Evolutionary conservation across 1,139 yeast species (phyloP).

Genomic region (Schwanniomyces etchellsii): DNA sequence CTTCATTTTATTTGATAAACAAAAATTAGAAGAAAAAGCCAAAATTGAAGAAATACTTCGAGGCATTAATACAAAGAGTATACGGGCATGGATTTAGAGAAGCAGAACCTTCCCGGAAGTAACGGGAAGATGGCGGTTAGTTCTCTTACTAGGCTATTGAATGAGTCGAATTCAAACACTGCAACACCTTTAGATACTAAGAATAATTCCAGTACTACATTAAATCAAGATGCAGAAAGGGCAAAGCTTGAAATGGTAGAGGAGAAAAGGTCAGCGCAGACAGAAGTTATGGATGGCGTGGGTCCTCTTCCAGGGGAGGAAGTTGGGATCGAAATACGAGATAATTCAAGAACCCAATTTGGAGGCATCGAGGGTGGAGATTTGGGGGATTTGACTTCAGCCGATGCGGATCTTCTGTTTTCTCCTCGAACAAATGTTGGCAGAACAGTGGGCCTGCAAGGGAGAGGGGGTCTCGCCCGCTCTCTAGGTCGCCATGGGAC

Average conservation of each 20-base stretch:
- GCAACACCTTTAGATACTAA: constrained; percentile 14
- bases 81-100: constrained; percentile 6
- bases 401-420: constrained; percentile 3
- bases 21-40: too few relatives aligned
- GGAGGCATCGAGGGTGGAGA: too few relatives aligned
- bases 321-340: not conserved
- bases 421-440: constrained; percentile 3
- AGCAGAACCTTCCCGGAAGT: constrained; percentile 3
- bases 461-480: too few relatives aligned
- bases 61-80: too few relatives aligned
- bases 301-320: constrained; percentile 1
- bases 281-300: constrained; percentile 1
- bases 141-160: constrained; percentile 39
- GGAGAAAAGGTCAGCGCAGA: not conserved
- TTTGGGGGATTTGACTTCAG: constrained; percentile 7
- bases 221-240: not conserved
- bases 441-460: constrained; percentile 17
- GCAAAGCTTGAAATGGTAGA: not conserved
- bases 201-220: constrained; percentile 5
- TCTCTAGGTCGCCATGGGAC: too few relatives aligned
- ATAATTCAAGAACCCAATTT: not conserved
- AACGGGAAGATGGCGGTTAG: constrained; percentile 19
- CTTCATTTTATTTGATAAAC: not conserved
- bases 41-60: too few relatives aligned
- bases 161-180: constrained; percentile 19